Conservation (phyloP, 192 early-diverging fungal species). For the Gonapodya sp. region DNA sequence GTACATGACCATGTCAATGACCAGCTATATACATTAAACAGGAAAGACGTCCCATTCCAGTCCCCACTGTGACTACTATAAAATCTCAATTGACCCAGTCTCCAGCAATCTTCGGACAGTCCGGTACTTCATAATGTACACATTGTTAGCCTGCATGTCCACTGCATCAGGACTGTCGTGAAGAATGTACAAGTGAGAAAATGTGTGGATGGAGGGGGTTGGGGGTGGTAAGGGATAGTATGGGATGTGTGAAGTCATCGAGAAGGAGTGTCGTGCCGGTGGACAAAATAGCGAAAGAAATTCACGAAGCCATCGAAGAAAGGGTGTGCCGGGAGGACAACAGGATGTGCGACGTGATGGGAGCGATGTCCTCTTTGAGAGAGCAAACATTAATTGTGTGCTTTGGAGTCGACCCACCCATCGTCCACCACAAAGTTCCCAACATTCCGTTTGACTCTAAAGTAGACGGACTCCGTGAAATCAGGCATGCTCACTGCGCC, state of each 20-base stretch:
- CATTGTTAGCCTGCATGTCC: background rate
- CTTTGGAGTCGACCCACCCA: too few species aligned
- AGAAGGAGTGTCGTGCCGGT: too few species aligned
- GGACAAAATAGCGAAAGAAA: too few species aligned
- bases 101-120: background rate
- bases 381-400: too few species aligned
- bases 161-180: background rate
- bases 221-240: background rate
- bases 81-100: background rate
- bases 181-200: background rate
- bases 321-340: too few species aligned
- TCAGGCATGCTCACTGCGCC: background rate
- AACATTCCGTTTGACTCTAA: background rate
- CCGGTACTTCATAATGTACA: conserved; percentile 1
- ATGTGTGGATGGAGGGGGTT: background rate
- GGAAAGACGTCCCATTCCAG: background rate
- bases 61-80: background rate
- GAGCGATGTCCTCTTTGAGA: too few species aligned
- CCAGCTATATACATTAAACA: background rate
- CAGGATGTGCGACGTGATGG: too few species aligned
- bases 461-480: background rate
- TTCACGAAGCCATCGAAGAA: too few species aligned
- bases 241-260: background rate
- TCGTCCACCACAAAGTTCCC: background rate
- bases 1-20: too few species aligned